Evolutionary conservation across 2,329 filamentous ascomycete genomes (phyloP).

Genomic region (Chaetomiaceae sp.): DNA sequence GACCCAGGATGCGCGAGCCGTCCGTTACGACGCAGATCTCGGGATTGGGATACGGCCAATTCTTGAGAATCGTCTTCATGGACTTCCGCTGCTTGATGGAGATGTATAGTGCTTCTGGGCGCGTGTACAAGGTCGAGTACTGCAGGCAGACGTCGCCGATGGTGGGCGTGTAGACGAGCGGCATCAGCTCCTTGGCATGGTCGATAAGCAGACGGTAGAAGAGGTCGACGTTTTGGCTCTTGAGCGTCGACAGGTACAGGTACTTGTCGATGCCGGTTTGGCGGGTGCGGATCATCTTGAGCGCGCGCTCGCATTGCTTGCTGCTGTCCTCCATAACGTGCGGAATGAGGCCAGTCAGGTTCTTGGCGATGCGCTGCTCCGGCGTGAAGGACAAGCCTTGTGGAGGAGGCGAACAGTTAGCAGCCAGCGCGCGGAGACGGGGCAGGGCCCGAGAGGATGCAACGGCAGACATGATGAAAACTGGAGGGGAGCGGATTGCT

Average conservation of each 20-base stretch:
- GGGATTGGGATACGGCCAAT: slow-evolving; percentile 85
- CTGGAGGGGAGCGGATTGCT: not conserved
- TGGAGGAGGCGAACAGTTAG: slow-evolving; percentile 13
- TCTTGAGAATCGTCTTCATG: slow-evolving; percentile 78
- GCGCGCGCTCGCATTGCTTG: slow-evolving; percentile 58
- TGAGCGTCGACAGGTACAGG: slow-evolving; percentile 70
- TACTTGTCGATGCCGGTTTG: slow-evolving; percentile 73
- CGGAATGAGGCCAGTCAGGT: slow-evolving; percentile 60
- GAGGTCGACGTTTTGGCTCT: slow-evolving; percentile 69
- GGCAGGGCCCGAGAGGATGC: slow-evolving; percentile 4
- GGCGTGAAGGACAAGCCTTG: slow-evolving; percentile 58
- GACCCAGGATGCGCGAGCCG: slow-evolving; percentile 83
- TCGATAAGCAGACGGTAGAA: slow-evolving; percentile 79
- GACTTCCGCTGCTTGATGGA: slow-evolving; percentile 92
- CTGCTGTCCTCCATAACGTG: slow-evolving; percentile 56
- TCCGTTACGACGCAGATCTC: slow-evolving; percentile 97
- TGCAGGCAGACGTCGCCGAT: slow-evolving; percentile 95
- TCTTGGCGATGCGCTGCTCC: slow-evolving; percentile 56
- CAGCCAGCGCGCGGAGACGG: slow-evolving; percentile 13
- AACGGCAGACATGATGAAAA: not conserved
- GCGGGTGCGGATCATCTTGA: slow-evolving; percentile 67
- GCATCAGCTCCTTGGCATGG: slow-evolving; percentile 71
- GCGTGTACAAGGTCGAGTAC: slow-evolving; percentile 93
- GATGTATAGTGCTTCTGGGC: slow-evolving; percentile 92
- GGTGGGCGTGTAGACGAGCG: slow-evolving; percentile 80